Base-by-base conservation (phyloP, 2,329 filamentous ascomycete genomes). In the Trichoderma lentiforme region DNA sequence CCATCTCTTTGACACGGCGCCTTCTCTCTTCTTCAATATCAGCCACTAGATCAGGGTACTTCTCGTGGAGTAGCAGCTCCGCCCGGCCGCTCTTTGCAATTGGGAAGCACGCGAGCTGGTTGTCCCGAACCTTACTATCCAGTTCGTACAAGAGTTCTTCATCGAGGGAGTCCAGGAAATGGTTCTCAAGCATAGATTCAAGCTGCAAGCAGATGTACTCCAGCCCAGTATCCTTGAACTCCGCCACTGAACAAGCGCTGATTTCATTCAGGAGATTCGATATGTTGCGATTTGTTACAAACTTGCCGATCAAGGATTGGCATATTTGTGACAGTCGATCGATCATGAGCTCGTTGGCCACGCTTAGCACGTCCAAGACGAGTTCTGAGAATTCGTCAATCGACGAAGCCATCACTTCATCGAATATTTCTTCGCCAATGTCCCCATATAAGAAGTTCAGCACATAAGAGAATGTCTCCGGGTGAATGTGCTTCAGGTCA, bases 261-360 rank as follows among this genome's bases (percentile, higher is more conserved):
- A 98, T 92, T 2, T 92, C 92, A 78, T 97, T 97, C 12, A 99
- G 86, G 18, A 98, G 85, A 67, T 91, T 90, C 72, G 93, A 93
- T 30, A 97, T 91, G 78, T 97, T 99, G 30, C 95, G 91, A 6
- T 90, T 92, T 63, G 90, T 94, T n/a, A 94, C 92, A 81, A 96
- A 97, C 64, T 89, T 89, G 43, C 94, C 95, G 72, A 98, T 88
- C 26, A 94, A 83, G 72, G 89, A 90, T 79, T 99, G 96, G 80
- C 96, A 98, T 32, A 97, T 90, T 79, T 97, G 93, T 6, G 93
- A 94, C 6, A 99, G 84, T 7, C 95, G 88, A 79, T 98, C 94
- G 61, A 99, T 87, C 95, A 99, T 98, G 71, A 99, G 84, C 81
- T 99, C 95, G 78, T 99, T 96, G 14, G 95, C 94, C 67, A 93